phyloP scores from a whole-genome alignment of 148 eudicot species.

The Heliosperma pusillum region DNA sequence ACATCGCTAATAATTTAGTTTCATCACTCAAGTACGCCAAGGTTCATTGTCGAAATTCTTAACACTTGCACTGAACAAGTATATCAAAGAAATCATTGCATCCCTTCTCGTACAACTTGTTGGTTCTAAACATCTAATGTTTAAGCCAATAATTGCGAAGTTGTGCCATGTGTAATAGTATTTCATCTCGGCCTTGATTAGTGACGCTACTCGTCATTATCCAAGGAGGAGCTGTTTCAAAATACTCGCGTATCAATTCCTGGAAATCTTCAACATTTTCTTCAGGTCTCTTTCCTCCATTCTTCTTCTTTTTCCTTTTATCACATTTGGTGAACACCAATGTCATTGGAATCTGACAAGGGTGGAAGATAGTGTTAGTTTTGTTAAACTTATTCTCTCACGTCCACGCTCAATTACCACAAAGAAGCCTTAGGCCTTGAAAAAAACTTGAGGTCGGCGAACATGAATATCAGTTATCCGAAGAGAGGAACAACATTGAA shows the following conservation, averaged over 20 bases:
- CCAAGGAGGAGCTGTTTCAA: slow-evolving; percentile 87
- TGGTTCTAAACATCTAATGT: slow-evolving; percentile 35
- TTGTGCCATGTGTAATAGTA: slow-evolving; percentile 93
- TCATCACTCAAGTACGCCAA: too few species aligned
- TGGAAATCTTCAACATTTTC: slow-evolving; percentile 82
- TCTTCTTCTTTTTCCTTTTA: slow-evolving; percentile 91
- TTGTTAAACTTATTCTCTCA: neutral
- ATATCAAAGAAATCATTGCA: neutral
- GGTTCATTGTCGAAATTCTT: neutral
- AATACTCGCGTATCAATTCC: slow-evolving; percentile 61
- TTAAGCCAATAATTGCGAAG: slow-evolving; percentile 96
- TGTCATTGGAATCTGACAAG: slow-evolving; percentile 88
- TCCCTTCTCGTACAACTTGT: neutral
- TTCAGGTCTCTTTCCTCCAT: slow-evolving; percentile 92
- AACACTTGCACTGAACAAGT: neutral
- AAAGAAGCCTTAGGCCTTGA: too few species aligned
- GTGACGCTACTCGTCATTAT: slow-evolving; percentile 97
- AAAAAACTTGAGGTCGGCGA: too few species aligned
- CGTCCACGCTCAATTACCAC: too few species aligned
- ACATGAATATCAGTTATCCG: too few species aligned
- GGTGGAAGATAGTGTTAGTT: neutral
- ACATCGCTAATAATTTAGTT: too few species aligned
- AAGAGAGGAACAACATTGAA: too few species aligned
- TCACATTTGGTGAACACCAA: slow-evolving; percentile 89
- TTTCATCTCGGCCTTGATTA: slow-evolving; percentile 96